Evolutionary conservation across 148 eudicot genomes (phyloP).

Genomic region (Rhododendron vialii): DNA sequence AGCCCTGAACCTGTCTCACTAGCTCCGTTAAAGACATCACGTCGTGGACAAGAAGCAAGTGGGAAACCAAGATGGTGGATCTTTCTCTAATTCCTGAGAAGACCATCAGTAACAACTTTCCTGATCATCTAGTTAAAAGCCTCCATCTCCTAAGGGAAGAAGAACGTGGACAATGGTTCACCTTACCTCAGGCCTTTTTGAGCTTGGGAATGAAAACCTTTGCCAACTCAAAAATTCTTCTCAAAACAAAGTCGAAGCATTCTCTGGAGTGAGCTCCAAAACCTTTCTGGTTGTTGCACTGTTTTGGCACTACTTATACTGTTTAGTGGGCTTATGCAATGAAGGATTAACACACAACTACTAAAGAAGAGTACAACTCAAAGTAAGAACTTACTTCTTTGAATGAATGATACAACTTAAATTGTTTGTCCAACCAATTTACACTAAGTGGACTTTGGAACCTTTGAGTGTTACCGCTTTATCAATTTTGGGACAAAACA

Average conservation of each 20-base stretch:
- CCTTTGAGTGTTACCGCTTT: too few relatives aligned
- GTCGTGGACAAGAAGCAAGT: too few relatives aligned
- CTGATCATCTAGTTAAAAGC: too few relatives aligned
- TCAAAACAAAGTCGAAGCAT: not conserved
- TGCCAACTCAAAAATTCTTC: too few relatives aligned
- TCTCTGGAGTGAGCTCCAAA: not conserved
- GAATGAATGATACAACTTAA: not conserved
- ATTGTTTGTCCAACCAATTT: not conserved
- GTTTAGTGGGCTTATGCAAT: not conserved
- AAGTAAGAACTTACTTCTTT: not conserved
- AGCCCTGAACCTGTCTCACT: too few relatives aligned
- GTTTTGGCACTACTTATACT: not conserved
- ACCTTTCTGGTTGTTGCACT: not conserved
- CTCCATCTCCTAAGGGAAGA: too few relatives aligned
- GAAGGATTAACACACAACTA: not conserved
- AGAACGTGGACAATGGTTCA: not conserved
- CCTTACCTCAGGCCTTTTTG: not conserved
- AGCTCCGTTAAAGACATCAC: too few relatives aligned
- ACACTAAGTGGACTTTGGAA: too few relatives aligned
- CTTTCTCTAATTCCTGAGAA: too few relatives aligned
- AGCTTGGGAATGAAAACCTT: too few relatives aligned
- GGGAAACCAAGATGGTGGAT: too few relatives aligned
- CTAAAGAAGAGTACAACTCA: not conserved
- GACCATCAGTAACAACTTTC: too few relatives aligned
- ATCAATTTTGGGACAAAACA: not conserved